A percentile compares a stretch with the other conserved stretches of the same genome.
These are phyloP conservation scores for Gaultheria prostrata DNA, from an alignment of 148 eudicot genomes.

Conservation along the genomic window DNA sequence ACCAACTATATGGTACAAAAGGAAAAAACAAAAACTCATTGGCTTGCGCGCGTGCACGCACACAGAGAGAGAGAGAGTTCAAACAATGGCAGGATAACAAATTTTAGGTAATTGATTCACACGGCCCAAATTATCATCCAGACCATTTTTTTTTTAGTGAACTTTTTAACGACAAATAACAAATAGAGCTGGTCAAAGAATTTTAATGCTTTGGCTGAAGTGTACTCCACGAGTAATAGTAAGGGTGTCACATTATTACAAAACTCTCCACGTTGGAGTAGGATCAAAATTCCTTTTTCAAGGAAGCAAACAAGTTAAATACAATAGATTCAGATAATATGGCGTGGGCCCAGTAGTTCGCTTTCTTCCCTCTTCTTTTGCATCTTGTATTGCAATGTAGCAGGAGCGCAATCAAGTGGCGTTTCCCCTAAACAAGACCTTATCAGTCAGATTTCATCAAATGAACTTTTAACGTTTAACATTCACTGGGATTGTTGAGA, in stretches of 20 bases:
- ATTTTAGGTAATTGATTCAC: too few species aligned
- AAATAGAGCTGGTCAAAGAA: not conserved
- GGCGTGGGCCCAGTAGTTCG: not conserved
- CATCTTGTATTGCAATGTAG: constrained; percentile 66
- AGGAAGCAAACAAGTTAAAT: not conserved
- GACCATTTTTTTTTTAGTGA: too few species aligned
- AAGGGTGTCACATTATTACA: not conserved
- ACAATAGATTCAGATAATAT: not conserved
- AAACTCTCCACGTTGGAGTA: not conserved
- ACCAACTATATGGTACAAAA: too few species aligned
- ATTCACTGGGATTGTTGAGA: not conserved
- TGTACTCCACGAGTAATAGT: not conserved
- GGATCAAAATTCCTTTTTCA: not conserved
- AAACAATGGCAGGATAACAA: not conserved
- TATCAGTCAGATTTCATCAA: not conserved
- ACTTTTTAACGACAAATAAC: not conserved
- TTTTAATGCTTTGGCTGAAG: not conserved
- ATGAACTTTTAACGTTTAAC: not conserved
- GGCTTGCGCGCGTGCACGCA: too few species aligned
- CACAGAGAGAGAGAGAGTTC: not conserved
- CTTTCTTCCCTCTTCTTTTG: constrained; percentile 51
- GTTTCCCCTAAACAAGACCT: constrained; percentile 52
- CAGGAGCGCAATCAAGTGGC: constrained; percentile 72
- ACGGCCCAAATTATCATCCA: too few species aligned
- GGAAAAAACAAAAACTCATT: too few species aligned